Base-by-base conservation (phyloP, 345 rosid species). In the Salix dunnii region DNA sequence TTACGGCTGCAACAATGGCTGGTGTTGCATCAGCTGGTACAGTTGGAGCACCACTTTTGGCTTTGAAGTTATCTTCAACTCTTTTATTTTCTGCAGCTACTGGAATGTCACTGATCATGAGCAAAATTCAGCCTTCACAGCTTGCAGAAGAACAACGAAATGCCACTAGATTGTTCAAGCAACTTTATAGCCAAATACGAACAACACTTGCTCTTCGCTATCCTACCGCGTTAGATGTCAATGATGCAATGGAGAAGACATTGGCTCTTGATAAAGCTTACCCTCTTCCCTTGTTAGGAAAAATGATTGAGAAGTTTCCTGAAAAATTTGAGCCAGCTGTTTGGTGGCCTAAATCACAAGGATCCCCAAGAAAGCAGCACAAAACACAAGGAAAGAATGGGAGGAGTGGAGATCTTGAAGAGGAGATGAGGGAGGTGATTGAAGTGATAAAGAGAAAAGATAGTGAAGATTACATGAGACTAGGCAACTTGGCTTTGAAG, bases 1-100 rank as follows among this genome's bases (percentile, higher is more conserved):
- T 92, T 35, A 76, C 92, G 0, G 94, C 91, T 11, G 79, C 88
- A 18, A 77, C 88, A 27, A 88, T 88, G 88, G 85, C 86, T 1
- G 96, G 91, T 11, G 51, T 90, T 42, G 86, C 93, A 0, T 80
- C 87, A 0, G 69, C 77, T 14, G 75, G 78, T 18, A 68, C 33
- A 1, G 82, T 60, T 0, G 84, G 60, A 7, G 88, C 76, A 69
- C 77, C 89, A 3, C 61, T 86, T 46, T 60, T 80, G 38, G 84
- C 88, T 0, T 75, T 88, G 78, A 87, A 87, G 76, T 21, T 89
- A 6, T 85, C 91, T 14, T 80, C 86, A 7, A 60, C 79, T 27
- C 60, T 82, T 21, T 43, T 85, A 13, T 85, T 83, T 68, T 18
- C 79, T 3, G 86, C 84, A 13, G 83, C 84, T 23, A 68, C 88